Base-by-base conservation (phyloP, 2,329 filamentous ascomycete species). In the Xylariaceae sp. region DNA sequence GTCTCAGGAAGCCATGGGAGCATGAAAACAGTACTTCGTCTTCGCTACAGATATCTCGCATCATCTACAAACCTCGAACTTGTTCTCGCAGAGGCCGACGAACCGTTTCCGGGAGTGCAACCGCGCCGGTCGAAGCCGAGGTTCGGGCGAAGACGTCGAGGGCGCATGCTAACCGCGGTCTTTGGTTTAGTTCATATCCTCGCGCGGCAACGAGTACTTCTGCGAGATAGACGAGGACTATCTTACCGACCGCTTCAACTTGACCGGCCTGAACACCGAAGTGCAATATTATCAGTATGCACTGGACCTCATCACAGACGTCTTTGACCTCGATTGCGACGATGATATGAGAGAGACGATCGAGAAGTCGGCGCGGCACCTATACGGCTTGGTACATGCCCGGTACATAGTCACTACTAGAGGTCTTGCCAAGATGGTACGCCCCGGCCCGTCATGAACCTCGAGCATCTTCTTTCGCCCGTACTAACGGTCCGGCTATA, bases 181-280 rank as follows among this genome's bases (percentile, higher is more conserved):
- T 14, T 32, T 12, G 38, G n/a, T 35, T 31, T 56, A 98, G 92
- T 98, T 98, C 61, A 95, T 96, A 52, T 95, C 90, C 4, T 94
- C 89, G 5, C 78, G 92, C 36, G 92, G 92, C 46, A 96, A 98
- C 64, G 92, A 98, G 60, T 98, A 98, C 65, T 98, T 96, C 55
- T 98, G 92, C 75, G 92, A 98, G 59, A 96, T 98, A 53, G 92
- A 98, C 62, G 92, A 98, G 60, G 92, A 98, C 53, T 98, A 98
- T 62, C 74, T 98, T 29, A 96, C 89, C 32, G 92, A 98, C 60
- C 81, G 92, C 32, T 98, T 98, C 75, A 98, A 98, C 64, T 70
- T 98, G 41, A 98, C 92, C 1, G 92, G 92, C 23, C 75, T 98
- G 32, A 95, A 96, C 64, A 90, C 87, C 22, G 92, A 98, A 59